Conservation (phyloP, 768 basidiomycete species). For the Rhodotorula kratochvilovae region DNA sequence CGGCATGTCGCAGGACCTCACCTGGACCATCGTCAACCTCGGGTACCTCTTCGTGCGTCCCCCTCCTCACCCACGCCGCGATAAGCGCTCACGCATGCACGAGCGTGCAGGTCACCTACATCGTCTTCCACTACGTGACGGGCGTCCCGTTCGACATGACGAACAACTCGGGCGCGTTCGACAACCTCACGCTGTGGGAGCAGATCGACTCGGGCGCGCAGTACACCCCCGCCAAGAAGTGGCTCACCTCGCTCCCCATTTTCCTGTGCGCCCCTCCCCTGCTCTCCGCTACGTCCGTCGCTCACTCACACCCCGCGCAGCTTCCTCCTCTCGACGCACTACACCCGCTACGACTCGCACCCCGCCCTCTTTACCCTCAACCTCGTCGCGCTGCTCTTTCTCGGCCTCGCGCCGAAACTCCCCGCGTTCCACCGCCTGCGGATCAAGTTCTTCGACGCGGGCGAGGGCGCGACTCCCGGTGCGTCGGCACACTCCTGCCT, state of each 20-base stretch:
- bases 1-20: constrained; percentile 85
- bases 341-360: constrained; percentile 92
- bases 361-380: constrained; percentile 75
- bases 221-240: constrained; percentile 97
- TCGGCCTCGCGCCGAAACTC: constrained; percentile 90
- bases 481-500: background rate
- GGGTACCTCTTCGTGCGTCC: constrained; percentile 79
- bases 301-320: constrained; percentile 50
- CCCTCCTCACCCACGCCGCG: background rate
- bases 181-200: constrained; percentile 96
- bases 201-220: constrained; percentile 99
- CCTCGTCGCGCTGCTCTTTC: constrained; percentile 62
- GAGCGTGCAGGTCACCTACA: constrained; percentile 71
- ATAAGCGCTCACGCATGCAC: background rate
- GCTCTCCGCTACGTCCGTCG: background rate
- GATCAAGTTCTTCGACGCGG: constrained; percentile 42
- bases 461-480: constrained; percentile 30
- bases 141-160: constrained; percentile 91
- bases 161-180: constrained; percentile 86
- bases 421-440: constrained; percentile 53
- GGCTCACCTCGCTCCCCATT: constrained; percentile 85
- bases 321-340: constrained; percentile 95
- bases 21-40: constrained; percentile 91
- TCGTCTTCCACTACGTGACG: constrained; percentile 98
- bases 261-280: constrained; percentile 59